These are phyloP conservation scores for Pythium rhizo-oryzae DNA, from an alignment of 352 stramenopile genomes.

Conservation along the genomic window DNA sequence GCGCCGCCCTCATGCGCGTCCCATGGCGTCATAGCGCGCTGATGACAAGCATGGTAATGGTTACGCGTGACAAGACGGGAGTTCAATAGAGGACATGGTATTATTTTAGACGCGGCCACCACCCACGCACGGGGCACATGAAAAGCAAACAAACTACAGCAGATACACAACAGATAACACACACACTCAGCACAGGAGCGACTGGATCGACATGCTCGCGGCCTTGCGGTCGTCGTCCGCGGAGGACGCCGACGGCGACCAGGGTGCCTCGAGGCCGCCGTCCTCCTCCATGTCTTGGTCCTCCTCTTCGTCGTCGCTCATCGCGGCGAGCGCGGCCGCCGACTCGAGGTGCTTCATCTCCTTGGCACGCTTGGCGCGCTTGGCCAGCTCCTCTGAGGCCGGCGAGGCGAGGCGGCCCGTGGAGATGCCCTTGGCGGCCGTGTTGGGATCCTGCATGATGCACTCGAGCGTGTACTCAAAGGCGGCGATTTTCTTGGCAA, in stretches of 20 bases:
- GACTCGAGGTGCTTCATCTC: constrained; percentile 43
- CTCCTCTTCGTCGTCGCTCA: constrained; percentile 58
- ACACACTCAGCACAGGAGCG: constrained; percentile 62
- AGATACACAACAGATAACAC: not conserved
- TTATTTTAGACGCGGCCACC: not conserved
- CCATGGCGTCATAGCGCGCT: too few relatives aligned
- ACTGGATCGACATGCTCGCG: constrained; percentile 72
- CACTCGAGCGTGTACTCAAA: constrained; percentile 84
- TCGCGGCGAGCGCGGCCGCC: constrained; percentile 30
- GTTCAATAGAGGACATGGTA: not conserved
- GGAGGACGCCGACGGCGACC: constrained; percentile 19
- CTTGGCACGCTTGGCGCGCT: constrained; percentile 54
- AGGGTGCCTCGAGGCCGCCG: constrained; percentile 18
- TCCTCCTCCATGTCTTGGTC: constrained; percentile 29
- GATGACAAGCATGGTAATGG: not conserved
- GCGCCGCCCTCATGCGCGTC: too few relatives aligned
- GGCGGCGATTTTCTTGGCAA: constrained; percentile 79
- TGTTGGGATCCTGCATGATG: constrained; percentile 83
- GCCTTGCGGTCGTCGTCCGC: constrained; percentile 38
- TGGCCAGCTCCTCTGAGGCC: constrained; percentile 58
- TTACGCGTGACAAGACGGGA: not conserved
- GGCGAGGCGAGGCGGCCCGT: constrained; percentile 59
- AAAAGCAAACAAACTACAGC: constrained; percentile 6
- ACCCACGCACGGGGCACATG: not conserved
- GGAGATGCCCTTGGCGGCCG: constrained; percentile 73